Percentiles rank a stretch among this genome's conserved stretches.
Conservation (phyloP, 129 eudicot genomes). For the Pittosporum tobira region DNA sequence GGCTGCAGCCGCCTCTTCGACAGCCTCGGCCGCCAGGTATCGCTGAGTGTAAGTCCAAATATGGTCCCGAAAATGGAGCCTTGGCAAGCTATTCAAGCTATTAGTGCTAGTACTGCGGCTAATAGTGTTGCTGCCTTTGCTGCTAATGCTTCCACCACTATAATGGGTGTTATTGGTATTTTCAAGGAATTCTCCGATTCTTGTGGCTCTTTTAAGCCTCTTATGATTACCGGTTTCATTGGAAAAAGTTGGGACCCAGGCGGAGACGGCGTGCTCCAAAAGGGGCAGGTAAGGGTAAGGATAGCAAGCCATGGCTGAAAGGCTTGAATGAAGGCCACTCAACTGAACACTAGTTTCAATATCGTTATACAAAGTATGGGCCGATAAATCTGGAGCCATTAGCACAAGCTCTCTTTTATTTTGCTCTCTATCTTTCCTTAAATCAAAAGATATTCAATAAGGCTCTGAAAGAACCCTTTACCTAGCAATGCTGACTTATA, state of each 20-base stretch:
- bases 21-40: conserved; percentile 62
- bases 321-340: conserved; percentile 4
- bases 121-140: conserved; percentile 13
- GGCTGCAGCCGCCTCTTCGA: conserved; percentile 40
- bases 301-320: conserved; percentile 7
- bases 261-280: conserved; percentile 1
- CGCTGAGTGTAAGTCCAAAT: conserved; percentile 51
- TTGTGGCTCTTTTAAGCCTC: conserved; percentile 39
- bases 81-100: conserved; percentile 43
- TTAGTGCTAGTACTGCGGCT: conserved; percentile 22
- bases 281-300: conserved; percentile 1
- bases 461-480: conserved; percentile 7
- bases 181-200: conserved; percentile 26
- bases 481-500: background rate
- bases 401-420: conserved; percentile 6
- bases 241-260: conserved; percentile 15
- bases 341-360: conserved; percentile 13
- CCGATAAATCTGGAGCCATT: conserved; percentile 8
- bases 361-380: conserved; percentile 16
- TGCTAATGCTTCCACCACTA: conserved; percentile 8
- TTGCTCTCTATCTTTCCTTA: background rate
- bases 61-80: conserved; percentile 65
- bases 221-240: conserved; percentile 24
- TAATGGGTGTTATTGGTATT: conserved; percentile 9
- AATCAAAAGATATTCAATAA: background rate